Evolutionary conservation across 192 early-diverging fungal species (phyloP).

Genomic region (Mortierella antarctica): DNA sequence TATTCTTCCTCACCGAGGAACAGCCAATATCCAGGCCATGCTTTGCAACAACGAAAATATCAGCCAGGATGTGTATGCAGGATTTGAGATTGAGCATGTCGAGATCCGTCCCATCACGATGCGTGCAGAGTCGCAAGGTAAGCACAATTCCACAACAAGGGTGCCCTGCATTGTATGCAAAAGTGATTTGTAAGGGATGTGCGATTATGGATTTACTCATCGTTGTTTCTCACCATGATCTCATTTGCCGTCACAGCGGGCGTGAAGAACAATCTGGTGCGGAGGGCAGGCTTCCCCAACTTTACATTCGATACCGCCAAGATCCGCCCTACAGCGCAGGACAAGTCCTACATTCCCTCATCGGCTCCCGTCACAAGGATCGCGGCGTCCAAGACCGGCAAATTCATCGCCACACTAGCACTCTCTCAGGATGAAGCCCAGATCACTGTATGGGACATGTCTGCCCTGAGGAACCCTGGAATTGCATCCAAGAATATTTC

Average conservation of each 20-base stretch:
- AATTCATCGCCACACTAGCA: slow-evolving; percentile 25
- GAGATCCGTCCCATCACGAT: slow-evolving; percentile 32
- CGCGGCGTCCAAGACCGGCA: slow-evolving; percentile 13
- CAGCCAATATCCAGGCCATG: slow-evolving; percentile 13
- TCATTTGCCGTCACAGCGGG: slow-evolving; percentile 8
- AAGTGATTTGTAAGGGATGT: neutral
- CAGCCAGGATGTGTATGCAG: slow-evolving; percentile 16
- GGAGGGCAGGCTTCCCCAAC: slow-evolving; percentile 23
- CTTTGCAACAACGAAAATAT: slow-evolving; percentile 33
- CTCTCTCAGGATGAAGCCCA: slow-evolving; percentile 13
- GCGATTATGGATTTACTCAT: neutral
- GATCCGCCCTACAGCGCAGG: neutral
- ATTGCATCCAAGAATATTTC: slow-evolving; percentile 9
- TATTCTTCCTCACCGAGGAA: slow-evolving; percentile 29
- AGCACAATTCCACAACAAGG: neutral
- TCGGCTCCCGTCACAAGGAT: slow-evolving; percentile 16
- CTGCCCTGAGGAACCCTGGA: slow-evolving; percentile 22
- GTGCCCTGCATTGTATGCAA: neutral
- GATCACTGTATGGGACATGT: slow-evolving; percentile 36
- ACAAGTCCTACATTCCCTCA: slow-evolving; percentile 3
- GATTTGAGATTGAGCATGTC: slow-evolving; percentile 37
- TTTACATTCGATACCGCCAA: slow-evolving; percentile 23
- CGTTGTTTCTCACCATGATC: neutral
- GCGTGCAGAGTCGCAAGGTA: slow-evolving; percentile 14
- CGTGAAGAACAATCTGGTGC: slow-evolving; percentile 12